A percentile compares a stretch with the other conserved stretches of the same genome.
These are phyloP conservation scores for Paecilomyces niveus DNA, from an alignment of 2,329 filamentous ascomycete genomes.

Conservation along the genomic window DNA sequence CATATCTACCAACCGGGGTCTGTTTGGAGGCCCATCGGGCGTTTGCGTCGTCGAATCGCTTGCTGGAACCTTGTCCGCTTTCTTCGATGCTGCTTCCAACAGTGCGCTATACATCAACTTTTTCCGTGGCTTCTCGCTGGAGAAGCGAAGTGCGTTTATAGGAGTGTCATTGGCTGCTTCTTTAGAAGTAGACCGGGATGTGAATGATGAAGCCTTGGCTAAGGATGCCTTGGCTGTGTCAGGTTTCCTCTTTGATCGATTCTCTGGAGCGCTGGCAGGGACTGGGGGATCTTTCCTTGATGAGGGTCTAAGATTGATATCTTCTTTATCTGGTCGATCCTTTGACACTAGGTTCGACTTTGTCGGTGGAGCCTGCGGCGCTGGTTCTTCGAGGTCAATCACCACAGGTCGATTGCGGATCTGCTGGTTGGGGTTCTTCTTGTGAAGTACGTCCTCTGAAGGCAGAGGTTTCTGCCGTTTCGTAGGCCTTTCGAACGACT, in stretches of 20 bases:
- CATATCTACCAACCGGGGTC: slow-evolving; percentile 23
- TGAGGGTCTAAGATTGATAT: background rate
- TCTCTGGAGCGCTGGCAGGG: background rate
- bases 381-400: slow-evolving; percentile 3
- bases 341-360: background rate
- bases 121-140: slow-evolving; percentile 29
- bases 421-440: slow-evolving; percentile 3
- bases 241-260: background rate
- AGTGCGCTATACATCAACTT: slow-evolving; percentile 38
- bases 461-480: slow-evolving; percentile 27
- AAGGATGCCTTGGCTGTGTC: background rate
- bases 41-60: slow-evolving; percentile 1
- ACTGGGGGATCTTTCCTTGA: background rate
- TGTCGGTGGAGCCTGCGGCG: background rate
- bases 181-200: slow-evolving; percentile 3
- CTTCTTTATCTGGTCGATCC: background rate
- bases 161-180: slow-evolving; percentile 1
- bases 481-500: slow-evolving; percentile 16
- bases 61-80: slow-evolving; percentile 3
- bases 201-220: slow-evolving; percentile 1
- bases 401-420: slow-evolving; percentile 2
- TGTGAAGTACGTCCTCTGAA: slow-evolving; percentile 7
- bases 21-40: background rate
- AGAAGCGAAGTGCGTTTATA: slow-evolving; percentile 23
- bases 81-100: slow-evolving; percentile 10